A percentile compares a stretch with the other conserved stretches of the same genome.
Evolutionary conservation across 495 filamentous ascomycete genomes (phyloP).

Genomic region (Xylaria acuta): DNA sequence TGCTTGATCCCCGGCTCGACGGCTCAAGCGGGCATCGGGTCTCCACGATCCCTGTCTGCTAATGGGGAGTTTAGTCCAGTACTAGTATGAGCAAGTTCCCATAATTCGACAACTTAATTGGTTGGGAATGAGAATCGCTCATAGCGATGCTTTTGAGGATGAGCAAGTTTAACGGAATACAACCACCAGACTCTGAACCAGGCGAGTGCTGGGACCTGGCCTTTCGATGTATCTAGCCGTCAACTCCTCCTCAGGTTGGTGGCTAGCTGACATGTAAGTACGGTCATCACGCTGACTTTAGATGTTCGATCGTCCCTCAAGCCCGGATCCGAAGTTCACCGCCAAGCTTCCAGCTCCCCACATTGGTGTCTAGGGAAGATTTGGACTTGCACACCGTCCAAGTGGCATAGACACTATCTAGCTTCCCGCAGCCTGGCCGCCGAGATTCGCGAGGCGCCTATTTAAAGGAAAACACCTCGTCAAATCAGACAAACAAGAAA

Average conservation of each 20-base stretch:
- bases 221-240: neutral
- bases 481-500: neutral
- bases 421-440: neutral
- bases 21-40: neutral
- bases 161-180: neutral
- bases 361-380: neutral
- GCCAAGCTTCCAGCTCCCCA: neutral
- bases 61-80: neutral
- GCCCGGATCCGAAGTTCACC: neutral
- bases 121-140: neutral
- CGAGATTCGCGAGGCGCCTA: neutral
- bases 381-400: neutral
- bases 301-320: neutral
- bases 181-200: neutral
- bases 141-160: neutral
- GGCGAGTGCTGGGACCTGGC: neutral
- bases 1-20: neutral
- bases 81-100: neutral
- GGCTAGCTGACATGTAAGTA: neutral
- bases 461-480: neutral
- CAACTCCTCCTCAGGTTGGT: neutral
- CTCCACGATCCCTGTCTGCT: neutral
- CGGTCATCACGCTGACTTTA: neutral
- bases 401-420: neutral
- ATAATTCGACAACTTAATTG: neutral